Conservation (phyloP, 306 rosid species). For the Gillenia trifoliata region DNA sequence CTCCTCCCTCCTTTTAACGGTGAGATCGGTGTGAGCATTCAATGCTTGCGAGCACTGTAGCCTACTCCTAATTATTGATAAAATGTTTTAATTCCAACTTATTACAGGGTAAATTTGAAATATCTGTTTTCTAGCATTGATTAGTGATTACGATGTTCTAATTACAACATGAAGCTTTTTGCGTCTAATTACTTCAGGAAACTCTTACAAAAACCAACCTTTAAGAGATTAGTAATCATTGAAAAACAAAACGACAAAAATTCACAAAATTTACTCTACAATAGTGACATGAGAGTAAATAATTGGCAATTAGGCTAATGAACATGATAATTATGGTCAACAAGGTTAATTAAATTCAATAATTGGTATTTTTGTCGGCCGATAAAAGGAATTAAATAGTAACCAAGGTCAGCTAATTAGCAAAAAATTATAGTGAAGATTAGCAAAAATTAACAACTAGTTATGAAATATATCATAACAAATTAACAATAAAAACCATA, state of each 20-base stretch:
- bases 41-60: too few relatives aligned
- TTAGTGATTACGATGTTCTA: too few relatives aligned
- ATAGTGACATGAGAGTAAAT: not conserved
- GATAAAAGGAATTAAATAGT: conserved; percentile 13
- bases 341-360: not conserved
- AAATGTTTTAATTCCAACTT: too few relatives aligned
- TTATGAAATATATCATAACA: not conserved
- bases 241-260: not conserved
- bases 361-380: conserved; percentile 17
- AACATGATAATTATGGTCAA: not conserved
- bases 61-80: too few relatives aligned
- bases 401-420: not conserved
- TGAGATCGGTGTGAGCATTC: too few relatives aligned
- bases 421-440: not conserved
- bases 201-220: not conserved
- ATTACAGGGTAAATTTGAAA: too few relatives aligned
- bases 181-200: not conserved
- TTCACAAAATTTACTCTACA: not conserved
- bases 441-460: not conserved
- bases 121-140: too few relatives aligned
- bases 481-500: not conserved
- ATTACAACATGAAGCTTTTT: too few relatives aligned
- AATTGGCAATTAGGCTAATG: not conserved
- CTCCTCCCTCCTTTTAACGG: too few relatives aligned
- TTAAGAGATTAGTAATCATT: not conserved